phyloP scores from a whole-genome alignment of 1,284 basidiomycete genomes.

The Agroathelia rolfsii region DNA sequence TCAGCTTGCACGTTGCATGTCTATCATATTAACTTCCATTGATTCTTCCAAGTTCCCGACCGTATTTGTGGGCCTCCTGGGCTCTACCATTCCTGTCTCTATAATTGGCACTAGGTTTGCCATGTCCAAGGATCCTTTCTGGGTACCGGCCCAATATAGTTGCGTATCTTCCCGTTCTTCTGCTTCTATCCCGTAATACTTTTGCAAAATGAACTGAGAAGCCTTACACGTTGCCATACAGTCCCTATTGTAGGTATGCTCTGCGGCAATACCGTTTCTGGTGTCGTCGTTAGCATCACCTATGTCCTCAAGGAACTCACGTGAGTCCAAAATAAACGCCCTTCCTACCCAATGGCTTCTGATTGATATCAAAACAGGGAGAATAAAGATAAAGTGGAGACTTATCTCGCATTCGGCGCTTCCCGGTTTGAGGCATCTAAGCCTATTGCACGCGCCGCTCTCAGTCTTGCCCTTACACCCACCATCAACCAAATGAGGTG shows the following conservation, averaged over 20 bases:
- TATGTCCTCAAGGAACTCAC: constrained; percentile 58
- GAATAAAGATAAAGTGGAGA: constrained; percentile 76
- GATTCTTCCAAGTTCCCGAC: constrained; percentile 46
- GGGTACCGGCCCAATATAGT: constrained; percentile 78
- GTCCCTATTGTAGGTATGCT: constrained; percentile 86
- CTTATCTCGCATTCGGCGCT: constrained; percentile 76
- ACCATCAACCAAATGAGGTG: constrained; percentile 82
- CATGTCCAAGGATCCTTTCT: constrained; percentile 70
- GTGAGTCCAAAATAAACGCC: constrained; percentile 27
- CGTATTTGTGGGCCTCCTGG: constrained; percentile 59
- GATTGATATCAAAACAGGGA: constrained; percentile 36
- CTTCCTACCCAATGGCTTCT: background rate
- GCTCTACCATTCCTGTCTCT: constrained; percentile 73
- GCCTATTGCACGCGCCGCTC: constrained; percentile 66
- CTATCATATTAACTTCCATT: constrained; percentile 2
- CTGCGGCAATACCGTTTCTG: constrained; percentile 70
- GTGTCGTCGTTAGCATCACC: constrained; percentile 59
- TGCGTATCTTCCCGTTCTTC: background rate
- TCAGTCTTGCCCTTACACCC: constrained; percentile 71
- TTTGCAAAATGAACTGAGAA: background rate
- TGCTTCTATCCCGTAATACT: constrained; percentile 3
- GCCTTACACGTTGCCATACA: constrained; percentile 19
- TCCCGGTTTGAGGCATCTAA: constrained; percentile 70
- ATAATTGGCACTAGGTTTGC: constrained; percentile 70
- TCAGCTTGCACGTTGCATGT: constrained; percentile 1